phyloP scores from a whole-genome alignment of 768 basidiomycete genomes.

The Holtermannia corniformis region DNA sequence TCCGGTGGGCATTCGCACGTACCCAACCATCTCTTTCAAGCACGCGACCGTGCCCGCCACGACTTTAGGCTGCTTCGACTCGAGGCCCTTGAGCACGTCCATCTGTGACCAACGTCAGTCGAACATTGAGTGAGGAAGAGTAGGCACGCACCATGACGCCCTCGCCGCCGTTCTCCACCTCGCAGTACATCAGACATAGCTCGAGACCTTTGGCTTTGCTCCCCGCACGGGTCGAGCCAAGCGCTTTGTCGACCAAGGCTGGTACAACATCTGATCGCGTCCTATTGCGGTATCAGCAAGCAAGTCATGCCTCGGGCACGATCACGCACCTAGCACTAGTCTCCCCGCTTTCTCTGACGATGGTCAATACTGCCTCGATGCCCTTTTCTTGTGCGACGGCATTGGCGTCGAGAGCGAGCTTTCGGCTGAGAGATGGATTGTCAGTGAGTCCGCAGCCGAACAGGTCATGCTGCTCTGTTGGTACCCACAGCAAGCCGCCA shows the following conservation, averaged over 20 bases:
- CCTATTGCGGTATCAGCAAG: slow-evolving; percentile 28
- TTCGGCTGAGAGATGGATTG: slow-evolving; percentile 49
- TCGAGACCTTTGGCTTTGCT: slow-evolving; percentile 83
- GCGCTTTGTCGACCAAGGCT: slow-evolving; percentile 90
- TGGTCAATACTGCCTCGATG: slow-evolving; percentile 71
- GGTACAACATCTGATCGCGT: slow-evolving; percentile 73
- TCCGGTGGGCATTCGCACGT: slow-evolving; percentile 33
- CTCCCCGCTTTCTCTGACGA: slow-evolving; percentile 89
- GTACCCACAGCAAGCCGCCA: slow-evolving; percentile 52
- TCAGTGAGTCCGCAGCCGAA: not conserved
- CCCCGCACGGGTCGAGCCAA: slow-evolving; percentile 80
- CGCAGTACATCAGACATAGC: slow-evolving; percentile 76
- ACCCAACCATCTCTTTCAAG: slow-evolving; percentile 79
- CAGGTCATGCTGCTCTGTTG: not conserved
- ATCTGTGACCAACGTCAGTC: slow-evolving; percentile 43
- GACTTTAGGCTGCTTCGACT: slow-evolving; percentile 88
- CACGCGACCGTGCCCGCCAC: slow-evolving; percentile 69
- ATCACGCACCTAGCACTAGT: slow-evolving; percentile 52
- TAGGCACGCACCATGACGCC: slow-evolving; percentile 71
- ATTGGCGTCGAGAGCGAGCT: slow-evolving; percentile 79
- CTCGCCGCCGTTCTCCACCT: slow-evolving; percentile 79
- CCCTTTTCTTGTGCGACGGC: slow-evolving; percentile 98
- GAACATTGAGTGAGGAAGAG: not conserved
- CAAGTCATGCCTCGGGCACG: not conserved
- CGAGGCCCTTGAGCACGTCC: slow-evolving; percentile 73